These are phyloP conservation scores for Jamesozyma jinghongensis DNA, from an alignment of 805 yeast genomes.

Conservation along the genomic window DNA sequence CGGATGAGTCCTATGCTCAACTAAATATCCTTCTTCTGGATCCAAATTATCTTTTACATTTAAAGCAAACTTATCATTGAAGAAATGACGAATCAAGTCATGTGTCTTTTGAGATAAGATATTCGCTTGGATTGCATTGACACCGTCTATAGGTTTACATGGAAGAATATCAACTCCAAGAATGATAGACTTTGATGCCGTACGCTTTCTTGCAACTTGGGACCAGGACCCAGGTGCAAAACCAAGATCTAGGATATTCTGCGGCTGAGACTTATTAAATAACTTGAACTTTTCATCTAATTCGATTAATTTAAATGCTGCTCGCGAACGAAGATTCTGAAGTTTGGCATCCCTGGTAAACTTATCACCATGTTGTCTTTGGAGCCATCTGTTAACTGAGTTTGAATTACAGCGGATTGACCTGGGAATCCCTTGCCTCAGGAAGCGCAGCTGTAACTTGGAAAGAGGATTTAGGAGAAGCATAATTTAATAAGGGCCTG, in stretches of 20 bases:
- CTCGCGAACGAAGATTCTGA: slow-evolving; percentile 64
- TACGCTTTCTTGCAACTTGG: slow-evolving; percentile 60
- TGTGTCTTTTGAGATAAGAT: slow-evolving; percentile 65
- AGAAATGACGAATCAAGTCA: slow-evolving; percentile 41
- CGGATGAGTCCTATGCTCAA: slow-evolving; percentile 29
- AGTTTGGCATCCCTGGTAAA: slow-evolving; percentile 59
- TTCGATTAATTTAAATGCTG: slow-evolving; percentile 81
- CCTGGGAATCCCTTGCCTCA: too few species aligned
- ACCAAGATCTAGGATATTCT: slow-evolving; percentile 75
- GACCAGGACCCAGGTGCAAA: slow-evolving; percentile 96
- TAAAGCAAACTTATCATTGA: slow-evolving; percentile 28
- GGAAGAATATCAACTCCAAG: slow-evolving; percentile 80
- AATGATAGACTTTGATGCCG: slow-evolving; percentile 44
- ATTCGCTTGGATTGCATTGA: slow-evolving; percentile 76
- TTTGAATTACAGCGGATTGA: slow-evolving; percentile 27
- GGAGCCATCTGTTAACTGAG: slow-evolving; percentile 66
- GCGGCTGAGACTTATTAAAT: slow-evolving; percentile 38
- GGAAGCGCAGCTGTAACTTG: too few species aligned
- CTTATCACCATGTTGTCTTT: slow-evolving; percentile 56
- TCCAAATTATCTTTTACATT: slow-evolving; percentile 29
- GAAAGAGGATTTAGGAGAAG: not conserved
- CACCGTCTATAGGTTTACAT: slow-evolving; percentile 72
- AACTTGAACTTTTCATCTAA: slow-evolving; percentile 55
- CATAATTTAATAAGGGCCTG: not conserved
- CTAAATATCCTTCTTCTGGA: slow-evolving; percentile 6